Evolutionary conservation across 164 flowering plant genomes (phyloP).

Genomic region (Euptelea pleiosperma): DNA sequence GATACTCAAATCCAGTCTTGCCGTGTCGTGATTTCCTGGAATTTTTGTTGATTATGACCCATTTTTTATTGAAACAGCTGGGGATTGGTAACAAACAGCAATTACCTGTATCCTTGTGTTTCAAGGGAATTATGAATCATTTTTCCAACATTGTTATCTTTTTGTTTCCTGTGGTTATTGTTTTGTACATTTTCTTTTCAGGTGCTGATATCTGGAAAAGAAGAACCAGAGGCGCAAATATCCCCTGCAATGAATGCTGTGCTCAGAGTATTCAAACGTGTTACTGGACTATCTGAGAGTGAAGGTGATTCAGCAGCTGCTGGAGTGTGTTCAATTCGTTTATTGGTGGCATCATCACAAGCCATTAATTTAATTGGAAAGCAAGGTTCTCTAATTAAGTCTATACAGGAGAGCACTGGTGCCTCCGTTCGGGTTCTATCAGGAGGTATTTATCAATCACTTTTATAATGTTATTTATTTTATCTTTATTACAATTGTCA

Average conservation of each 20-base stretch:
- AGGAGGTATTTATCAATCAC: conserved; percentile 44
- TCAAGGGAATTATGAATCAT: background rate
- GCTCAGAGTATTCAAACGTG: conserved; percentile 75
- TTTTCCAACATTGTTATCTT: background rate
- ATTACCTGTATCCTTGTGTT: too few relatives aligned
- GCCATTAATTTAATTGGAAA: conserved; percentile 89
- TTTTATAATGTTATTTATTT: background rate
- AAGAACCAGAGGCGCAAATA: conserved; percentile 71
- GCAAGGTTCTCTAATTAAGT: conserved; percentile 78
- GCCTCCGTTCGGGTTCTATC: conserved; percentile 74
- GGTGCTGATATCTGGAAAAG: conserved; percentile 86
- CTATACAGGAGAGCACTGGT: conserved; percentile 74
- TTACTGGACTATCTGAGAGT: conserved; percentile 55
- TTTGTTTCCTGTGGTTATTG: background rate
- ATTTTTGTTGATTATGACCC: too few relatives aligned
- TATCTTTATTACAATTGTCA: too few relatives aligned
- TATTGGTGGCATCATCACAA: conserved; percentile 76
- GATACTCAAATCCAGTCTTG: too few relatives aligned
- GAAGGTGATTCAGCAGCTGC: conserved; percentile 51
- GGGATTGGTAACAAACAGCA: too few relatives aligned
- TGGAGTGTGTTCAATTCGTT: conserved; percentile 53
- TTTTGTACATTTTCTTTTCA: conserved; percentile 23
- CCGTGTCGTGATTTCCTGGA: too few relatives aligned
- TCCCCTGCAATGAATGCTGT: conserved; percentile 95
- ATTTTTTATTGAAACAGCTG: too few relatives aligned